Percentiles rank a stretch among this genome's conserved stretches.
phyloP scores from a whole-genome alignment of 257 asterid species.

The Apocynum venetum region DNA sequence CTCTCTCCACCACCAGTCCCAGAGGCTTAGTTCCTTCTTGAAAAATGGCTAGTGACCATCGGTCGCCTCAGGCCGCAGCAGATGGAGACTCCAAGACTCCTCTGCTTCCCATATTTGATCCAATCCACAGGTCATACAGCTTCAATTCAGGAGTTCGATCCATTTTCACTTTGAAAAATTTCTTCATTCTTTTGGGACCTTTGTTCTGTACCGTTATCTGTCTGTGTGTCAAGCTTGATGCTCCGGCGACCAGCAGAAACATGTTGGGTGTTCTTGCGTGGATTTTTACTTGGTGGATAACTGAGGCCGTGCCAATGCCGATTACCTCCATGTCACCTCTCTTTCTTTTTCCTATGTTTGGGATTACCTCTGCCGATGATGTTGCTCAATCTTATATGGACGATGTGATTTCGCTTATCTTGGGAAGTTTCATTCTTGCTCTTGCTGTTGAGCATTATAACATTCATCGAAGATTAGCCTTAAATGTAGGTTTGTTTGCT shows the following conservation, averaged over 20 bases:
- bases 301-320: constrained; percentile 98
- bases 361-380: constrained; percentile 72
- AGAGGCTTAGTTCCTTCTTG: neutral
- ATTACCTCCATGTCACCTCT: constrained; percentile 88
- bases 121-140: constrained; percentile 30
- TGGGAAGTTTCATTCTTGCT: constrained; percentile 91
- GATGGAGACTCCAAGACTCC: constrained; percentile 29
- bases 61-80: constrained; percentile 6
- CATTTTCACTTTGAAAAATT: constrained; percentile 42
- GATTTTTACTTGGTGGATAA: constrained; percentile 88
- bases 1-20: neutral
- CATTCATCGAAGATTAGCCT: constrained; percentile 85
- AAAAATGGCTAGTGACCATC: neutral
- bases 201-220: constrained; percentile 48
- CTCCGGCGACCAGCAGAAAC: constrained; percentile 42
- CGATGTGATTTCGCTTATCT: constrained; percentile 78
- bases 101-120: constrained; percentile 58
- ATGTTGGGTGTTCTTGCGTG: constrained; percentile 84
- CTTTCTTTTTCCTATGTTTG: constrained; percentile 83
- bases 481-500: constrained; percentile 47
- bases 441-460: constrained; percentile 95
- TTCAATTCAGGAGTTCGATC: constrained; percentile 28
- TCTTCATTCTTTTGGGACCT: constrained; percentile 70
- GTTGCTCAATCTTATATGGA: constrained; percentile 82
- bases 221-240: constrained; percentile 37